Conservation (phyloP, 2,329 filamentous ascomycete genomes). For the Arachnopeziza araneosa region DNA sequence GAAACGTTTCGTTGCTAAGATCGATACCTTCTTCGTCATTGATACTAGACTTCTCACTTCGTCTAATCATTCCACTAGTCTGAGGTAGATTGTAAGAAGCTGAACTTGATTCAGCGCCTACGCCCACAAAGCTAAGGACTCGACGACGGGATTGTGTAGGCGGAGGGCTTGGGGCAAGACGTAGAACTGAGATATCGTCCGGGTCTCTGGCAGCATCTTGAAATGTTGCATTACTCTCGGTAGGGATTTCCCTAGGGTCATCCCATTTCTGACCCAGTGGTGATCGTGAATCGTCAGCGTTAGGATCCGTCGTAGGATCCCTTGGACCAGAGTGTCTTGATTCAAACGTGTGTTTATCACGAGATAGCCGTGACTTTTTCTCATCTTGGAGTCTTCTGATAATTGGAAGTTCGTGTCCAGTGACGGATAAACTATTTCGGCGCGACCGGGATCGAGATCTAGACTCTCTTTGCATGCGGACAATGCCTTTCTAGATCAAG, state of each 20-base stretch:
- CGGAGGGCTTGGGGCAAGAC: neutral
- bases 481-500: neutral
- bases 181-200: neutral
- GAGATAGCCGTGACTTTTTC: neutral
- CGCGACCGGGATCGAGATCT: neutral
- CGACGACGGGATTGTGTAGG: constrained; percentile 4
- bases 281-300: neutral
- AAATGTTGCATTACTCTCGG: neutral
- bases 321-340: neutral
- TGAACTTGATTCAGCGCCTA: constrained; percentile 11
- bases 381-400: neutral
- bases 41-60: neutral
- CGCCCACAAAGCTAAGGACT: constrained; percentile 16
- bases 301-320: neutral
- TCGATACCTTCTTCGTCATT: neutral
- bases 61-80: neutral
- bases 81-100: constrained; percentile 6
- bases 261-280: neutral
- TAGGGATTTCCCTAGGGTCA: neutral
- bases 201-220: neutral
- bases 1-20: constrained; percentile 8
- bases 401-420: neutral
- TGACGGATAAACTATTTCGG: neutral
- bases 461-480: neutral
- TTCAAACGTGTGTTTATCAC: neutral